Evolutionary conservation across 306 rosid species (phyloP), one percentile per base, ranked within the genome.

Genomic region (Biancaea sappan): DNA sequence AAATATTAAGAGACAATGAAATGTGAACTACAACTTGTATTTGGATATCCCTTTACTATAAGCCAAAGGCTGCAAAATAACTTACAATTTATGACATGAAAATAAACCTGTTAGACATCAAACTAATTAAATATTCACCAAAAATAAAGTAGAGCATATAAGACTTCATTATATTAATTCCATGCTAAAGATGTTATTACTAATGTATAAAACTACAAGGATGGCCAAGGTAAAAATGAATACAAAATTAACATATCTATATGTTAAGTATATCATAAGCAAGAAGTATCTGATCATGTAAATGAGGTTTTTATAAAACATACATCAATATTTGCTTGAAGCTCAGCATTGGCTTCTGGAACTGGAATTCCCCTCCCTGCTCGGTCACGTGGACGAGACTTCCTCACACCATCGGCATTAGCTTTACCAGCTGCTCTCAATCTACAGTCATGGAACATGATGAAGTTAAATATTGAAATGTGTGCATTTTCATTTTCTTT

Each of bases 301-400:
- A 77, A 77, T 32, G 74, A 69, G 54, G 41, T 31, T 67, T 72
- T 77, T 61, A 78, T 47, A 37, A 51, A 66, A 72, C 90, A 57
- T 90, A 95, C 99, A 79, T 95, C 99, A 58, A 95, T 88, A 72
- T 95, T 95, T 75, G 88, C 88, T 82, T 92, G 99, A 82, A 92
- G 87, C 83, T 95, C 99, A 26, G 99, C 98, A 80, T 95, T 88
- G 59, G 97, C 99, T 69, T 90, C 98, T 64, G 90, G 98, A 79
- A 84, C 93, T 31, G 98, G 90, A 77, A 88, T 75, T 77, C 90
- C 97, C 81, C 97, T 89, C 21, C 81, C 86, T 69, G 76, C 79
- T 70, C 98, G 87, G 37, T 95, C 98, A 1, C 97, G 95, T 14
- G 91, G 83, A 19, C 97, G 92, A 37, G 96, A 84, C 83, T 83